These are phyloP conservation scores for Hordeum marinum DNA, from an alignment of 176 grass and related monocot species.

Conservation along the genomic window DNA sequence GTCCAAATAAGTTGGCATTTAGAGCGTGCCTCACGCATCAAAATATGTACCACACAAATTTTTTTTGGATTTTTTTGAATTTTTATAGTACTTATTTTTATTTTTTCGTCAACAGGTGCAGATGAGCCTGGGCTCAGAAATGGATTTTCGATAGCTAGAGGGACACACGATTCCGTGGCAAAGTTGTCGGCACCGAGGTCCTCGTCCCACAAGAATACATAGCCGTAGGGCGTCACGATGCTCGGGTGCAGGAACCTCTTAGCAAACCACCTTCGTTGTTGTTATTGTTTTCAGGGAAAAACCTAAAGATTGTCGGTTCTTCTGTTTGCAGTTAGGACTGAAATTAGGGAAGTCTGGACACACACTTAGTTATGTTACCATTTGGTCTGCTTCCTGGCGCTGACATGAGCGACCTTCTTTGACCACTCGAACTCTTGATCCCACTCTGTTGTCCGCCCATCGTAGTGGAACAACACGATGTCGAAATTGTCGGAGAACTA, in stretches of 20 bases:
- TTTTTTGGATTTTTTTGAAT: too few species aligned
- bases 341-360: background rate
- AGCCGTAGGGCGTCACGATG: constrained; percentile 35
- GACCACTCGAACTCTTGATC: constrained; percentile 36
- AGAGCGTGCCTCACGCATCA: too few species aligned
- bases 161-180: background rate
- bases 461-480: constrained; percentile 41
- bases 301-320: background rate
- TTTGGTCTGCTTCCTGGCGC: constrained; percentile 32
- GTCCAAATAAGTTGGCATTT: too few species aligned
- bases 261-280: constrained; percentile 38
- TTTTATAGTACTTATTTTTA: too few species aligned
- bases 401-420: constrained; percentile 26
- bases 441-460: constrained; percentile 9
- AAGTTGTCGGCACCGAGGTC: constrained; percentile 27
- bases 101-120: too few species aligned
- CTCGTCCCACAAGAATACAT: constrained; percentile 56
- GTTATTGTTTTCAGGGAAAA: background rate
- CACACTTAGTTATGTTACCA: background rate
- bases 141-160: too few species aligned
- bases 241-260: constrained; percentile 53
- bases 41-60: too few species aligned
- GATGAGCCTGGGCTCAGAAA: too few species aligned
- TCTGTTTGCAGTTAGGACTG: background rate
- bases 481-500: constrained; percentile 20